Evolutionary conservation across 1,139 yeast species (phyloP).

Genomic region (Suhomyces ambrosiae): DNA sequence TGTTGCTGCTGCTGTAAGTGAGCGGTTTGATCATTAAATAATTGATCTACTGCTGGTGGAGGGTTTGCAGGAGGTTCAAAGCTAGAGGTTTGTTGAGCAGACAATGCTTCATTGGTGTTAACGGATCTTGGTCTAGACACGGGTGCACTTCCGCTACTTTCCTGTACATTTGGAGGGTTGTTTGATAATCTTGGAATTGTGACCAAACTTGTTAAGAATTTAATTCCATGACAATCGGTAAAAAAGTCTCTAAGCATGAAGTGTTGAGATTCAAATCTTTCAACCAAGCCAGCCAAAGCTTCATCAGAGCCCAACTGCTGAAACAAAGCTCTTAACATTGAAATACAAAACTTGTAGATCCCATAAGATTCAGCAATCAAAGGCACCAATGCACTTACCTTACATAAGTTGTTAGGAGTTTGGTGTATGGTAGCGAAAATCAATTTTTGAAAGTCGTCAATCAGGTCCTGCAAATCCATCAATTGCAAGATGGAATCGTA

Average conservation of each 20-base stretch:
- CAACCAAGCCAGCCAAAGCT: conserved; percentile 72
- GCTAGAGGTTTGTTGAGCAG: conserved; percentile 39
- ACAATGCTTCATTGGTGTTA: conserved; percentile 24
- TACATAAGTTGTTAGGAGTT: conserved; percentile 73
- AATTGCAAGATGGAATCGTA: conserved; percentile 86
- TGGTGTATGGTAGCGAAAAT: conserved; percentile 74
- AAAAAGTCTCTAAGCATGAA: conserved; percentile 78
- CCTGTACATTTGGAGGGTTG: conserved; percentile 66
- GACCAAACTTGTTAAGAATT: conserved; percentile 79
- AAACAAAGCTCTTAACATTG: conserved; percentile 90
- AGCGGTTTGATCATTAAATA: conserved; percentile 52
- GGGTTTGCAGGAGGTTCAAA: conserved; percentile 28
- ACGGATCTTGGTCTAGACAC: conserved; percentile 46
- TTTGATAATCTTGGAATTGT: conserved; percentile 80
- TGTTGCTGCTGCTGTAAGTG: conserved; percentile 50
- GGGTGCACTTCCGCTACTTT: conserved; percentile 30
- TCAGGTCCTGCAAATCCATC: conserved; percentile 82
- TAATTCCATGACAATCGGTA: conserved; percentile 86
- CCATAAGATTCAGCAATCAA: conserved; percentile 93
- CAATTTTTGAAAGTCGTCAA: conserved; percentile 77
- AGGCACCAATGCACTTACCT: conserved; percentile 86
- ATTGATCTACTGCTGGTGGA: conserved; percentile 45
- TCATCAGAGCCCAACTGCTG: conserved; percentile 77
- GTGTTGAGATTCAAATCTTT: conserved; percentile 80
- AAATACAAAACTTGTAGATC: conserved; percentile 82